phyloP scores from a whole-genome alignment of 2,329 filamentous ascomycete species.

The Tolypocladium paradoxum region DNA sequence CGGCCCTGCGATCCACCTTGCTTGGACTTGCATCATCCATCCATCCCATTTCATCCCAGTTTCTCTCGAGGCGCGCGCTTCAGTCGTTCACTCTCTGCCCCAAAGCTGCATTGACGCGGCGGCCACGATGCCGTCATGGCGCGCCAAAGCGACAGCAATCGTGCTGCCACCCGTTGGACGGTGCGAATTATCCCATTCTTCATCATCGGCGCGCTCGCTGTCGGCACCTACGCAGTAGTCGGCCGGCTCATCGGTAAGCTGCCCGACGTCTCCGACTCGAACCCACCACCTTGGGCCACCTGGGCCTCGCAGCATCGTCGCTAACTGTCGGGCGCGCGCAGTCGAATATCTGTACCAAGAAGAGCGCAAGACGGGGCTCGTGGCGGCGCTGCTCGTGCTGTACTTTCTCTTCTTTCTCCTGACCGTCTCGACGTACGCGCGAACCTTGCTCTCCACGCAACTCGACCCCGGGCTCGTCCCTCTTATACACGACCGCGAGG shows the following conservation, averaged over 20 bases:
- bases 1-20: not conserved
- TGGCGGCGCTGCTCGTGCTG: constrained; percentile 58
- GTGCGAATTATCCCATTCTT: constrained; percentile 57
- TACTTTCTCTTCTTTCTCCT: constrained; percentile 63
- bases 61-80: not conserved
- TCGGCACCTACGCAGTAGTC: constrained; percentile 61
- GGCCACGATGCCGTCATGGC: constrained; percentile 22
- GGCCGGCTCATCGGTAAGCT: constrained; percentile 55
- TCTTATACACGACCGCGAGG: constrained; percentile 30
- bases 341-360: constrained; percentile 59
- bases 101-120: not conserved
- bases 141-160: constrained; percentile 14
- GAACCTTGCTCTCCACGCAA: constrained; percentile 57
- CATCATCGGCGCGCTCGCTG: constrained; percentile 54
- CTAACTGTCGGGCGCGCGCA: constrained; percentile 1
- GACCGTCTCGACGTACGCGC: constrained; percentile 57
- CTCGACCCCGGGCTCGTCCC: constrained; percentile 65
- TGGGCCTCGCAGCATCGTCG: not conserved
- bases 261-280: not conserved
- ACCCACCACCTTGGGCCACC: not conserved
- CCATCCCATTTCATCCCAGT: not conserved
- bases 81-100: not conserved
- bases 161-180: constrained; percentile 20
- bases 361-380: constrained; percentile 40
- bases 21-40: not conserved